Conservation (phyloP, 257 asterid genomes). For the Solanum appendiculatum region DNA sequence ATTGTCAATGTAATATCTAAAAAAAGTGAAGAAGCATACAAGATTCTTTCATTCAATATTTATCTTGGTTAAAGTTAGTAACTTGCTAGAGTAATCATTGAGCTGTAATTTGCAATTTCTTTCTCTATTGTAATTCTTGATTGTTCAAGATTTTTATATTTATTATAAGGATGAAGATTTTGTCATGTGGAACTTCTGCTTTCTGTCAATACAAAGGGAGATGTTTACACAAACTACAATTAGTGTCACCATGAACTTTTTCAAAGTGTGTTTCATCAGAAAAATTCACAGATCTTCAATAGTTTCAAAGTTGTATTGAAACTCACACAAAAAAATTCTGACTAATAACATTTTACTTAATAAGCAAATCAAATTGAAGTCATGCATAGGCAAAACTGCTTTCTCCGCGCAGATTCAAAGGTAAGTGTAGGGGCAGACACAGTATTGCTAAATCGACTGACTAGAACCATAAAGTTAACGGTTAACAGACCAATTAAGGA, state of each 20-base stretch:
- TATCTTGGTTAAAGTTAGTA: conserved; percentile 8
- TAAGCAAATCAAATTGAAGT: not conserved
- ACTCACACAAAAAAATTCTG: not conserved
- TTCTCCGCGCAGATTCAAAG: not conserved
- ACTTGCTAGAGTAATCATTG: not conserved
- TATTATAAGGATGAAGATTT: not conserved
- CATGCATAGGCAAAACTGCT: not conserved
- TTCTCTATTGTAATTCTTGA: not conserved
- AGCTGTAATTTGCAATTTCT: not conserved
- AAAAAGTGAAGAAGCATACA: not conserved
- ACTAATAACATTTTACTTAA: not conserved
- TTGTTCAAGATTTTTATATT: not conserved
- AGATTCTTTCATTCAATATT: conserved; percentile 10
- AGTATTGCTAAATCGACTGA: not conserved
- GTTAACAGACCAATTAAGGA: not conserved
- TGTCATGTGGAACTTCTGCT: not conserved
- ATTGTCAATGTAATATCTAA: conserved; percentile 5
- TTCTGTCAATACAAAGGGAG: not conserved
- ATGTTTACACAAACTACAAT: not conserved
- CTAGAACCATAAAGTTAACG: not conserved
- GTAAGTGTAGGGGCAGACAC: not conserved
- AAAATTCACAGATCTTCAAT: not conserved
- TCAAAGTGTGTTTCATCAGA: not conserved
- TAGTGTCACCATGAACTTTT: not conserved
- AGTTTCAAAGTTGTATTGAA: not conserved